These are phyloP conservation scores for Amborella trichopoda DNA, from an alignment of 164 flowering plant species.

Conservation along the genomic window DNA sequence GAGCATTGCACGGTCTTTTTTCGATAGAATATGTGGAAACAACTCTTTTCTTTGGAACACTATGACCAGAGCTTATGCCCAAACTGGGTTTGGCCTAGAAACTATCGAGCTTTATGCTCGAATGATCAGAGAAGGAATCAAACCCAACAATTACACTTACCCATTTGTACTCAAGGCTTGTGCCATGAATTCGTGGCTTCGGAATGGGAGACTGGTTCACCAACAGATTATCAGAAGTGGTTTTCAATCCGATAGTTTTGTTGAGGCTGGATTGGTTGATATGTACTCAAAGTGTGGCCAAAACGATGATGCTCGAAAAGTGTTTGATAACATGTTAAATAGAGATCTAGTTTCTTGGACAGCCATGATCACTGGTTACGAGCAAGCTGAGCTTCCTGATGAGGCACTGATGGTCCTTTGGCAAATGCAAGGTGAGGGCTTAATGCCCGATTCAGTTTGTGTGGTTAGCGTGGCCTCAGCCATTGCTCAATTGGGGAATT, in stretches of 20 bases:
- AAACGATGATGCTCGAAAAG: constrained; percentile 15
- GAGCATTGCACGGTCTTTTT: constrained; percentile 14
- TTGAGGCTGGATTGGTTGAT: constrained; percentile 29
- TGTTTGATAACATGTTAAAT: constrained; percentile 27
- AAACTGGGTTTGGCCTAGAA: constrained; percentile 8
- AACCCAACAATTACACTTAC: constrained; percentile 25
- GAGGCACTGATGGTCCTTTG: constrained; percentile 19
- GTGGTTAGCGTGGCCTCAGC: constrained; percentile 29
- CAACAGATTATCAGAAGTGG: constrained; percentile 20
- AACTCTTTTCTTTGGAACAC: constrained; percentile 38
- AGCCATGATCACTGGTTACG: constrained; percentile 33
- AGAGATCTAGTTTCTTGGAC: constrained; percentile 38
- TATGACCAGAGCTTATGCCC: constrained; percentile 28
- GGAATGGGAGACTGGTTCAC: constrained; percentile 22
- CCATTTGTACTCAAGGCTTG: constrained; percentile 37
- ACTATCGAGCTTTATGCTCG: constrained; percentile 19
- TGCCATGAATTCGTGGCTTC: constrained; percentile 10
- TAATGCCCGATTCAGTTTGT: constrained; percentile 24
- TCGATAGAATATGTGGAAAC: constrained; percentile 9
- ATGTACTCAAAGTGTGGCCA: constrained; percentile 25
- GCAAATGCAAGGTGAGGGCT: constrained; percentile 22
- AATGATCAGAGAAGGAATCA: constrained; percentile 22
- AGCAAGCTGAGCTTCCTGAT: constrained; percentile 19
- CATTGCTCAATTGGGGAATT: constrained; percentile 28
- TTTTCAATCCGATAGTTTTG: constrained; percentile 21